Conservation (phyloP, 2,329 filamentous ascomycete genomes). For the Diaporthe citriasiana region DNA sequence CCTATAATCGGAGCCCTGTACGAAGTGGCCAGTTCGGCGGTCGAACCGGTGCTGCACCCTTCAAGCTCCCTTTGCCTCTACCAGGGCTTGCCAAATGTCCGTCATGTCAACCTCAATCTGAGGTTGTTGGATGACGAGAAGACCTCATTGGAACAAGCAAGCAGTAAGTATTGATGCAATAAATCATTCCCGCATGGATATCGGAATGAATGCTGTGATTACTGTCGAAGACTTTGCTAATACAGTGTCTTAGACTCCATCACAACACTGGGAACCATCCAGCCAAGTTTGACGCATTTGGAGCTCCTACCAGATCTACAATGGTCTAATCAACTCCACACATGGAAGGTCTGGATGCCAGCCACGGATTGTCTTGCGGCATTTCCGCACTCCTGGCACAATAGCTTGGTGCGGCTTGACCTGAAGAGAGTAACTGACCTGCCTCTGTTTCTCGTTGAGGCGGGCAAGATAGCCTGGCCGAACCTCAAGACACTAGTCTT, state of each 20-base stretch:
- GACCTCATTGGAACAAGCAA: neutral
- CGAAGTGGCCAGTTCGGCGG: neutral
- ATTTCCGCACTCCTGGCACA: neutral
- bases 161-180: neutral
- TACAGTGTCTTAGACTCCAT: neutral
- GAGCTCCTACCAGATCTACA: neutral
- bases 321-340: rapidly evolving
- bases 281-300: neutral
- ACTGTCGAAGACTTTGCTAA: neutral
- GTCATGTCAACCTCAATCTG: neutral
- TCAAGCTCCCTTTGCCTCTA: neutral
- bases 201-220: neutral
- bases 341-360: neutral
- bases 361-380: neutral
- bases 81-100: neutral
- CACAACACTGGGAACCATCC: neutral
- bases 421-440: neutral
- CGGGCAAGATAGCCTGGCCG: neutral
- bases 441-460: neutral
- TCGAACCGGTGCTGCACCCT: neutral
- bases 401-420: neutral
- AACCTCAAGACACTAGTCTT: neutral
- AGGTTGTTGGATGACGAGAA: neutral
- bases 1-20: neutral
- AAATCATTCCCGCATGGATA: neutral